Evolutionary conservation across 495 filamentous ascomycete species (phyloP).

Genomic region (Ramalina intermedia): DNA sequence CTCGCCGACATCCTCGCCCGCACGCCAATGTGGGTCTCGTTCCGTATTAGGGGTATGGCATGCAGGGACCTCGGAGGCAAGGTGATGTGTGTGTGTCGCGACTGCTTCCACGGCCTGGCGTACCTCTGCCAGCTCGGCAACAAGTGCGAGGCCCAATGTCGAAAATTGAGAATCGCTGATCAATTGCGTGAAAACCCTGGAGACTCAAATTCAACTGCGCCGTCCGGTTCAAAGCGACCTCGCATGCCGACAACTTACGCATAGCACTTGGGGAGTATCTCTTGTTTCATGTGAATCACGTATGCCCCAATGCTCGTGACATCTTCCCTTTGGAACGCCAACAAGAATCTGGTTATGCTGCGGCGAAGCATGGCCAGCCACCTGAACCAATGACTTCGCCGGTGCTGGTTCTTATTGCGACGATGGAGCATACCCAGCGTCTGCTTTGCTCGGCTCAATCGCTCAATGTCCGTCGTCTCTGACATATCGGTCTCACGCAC

Average conservation of each 20-base stretch:
- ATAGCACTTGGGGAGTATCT: constrained; percentile 31
- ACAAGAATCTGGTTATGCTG: constrained; percentile 36
- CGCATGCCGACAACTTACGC: constrained; percentile 21
- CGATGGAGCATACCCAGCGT: constrained; percentile 53
- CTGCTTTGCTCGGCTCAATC: constrained; percentile 14
- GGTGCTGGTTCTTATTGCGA: constrained; percentile 75
- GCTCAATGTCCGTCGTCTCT: not conserved
- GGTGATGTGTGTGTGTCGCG: not conserved
- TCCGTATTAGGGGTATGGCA: not conserved
- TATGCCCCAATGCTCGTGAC: not conserved
- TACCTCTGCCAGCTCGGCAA: constrained; percentile 50
- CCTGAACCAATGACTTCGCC: constrained; percentile 57
- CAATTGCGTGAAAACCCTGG: constrained; percentile 53
- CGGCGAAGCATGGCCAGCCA: constrained; percentile 52
- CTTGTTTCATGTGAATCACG: constrained; percentile 17
- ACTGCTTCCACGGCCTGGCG: constrained; percentile 26
- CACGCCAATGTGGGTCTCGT: not conserved
- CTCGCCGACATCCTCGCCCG: constrained; percentile 18
- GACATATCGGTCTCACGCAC: no score
- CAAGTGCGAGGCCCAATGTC: constrained; percentile 60
- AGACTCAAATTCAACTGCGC: not conserved
- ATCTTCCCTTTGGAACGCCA: constrained; percentile 20
- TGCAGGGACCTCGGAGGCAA: not conserved
- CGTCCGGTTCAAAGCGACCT: not conserved
- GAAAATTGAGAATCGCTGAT: constrained; percentile 60